Conservation (phyloP, 1,139 yeast species). For the Pichia inconspicua region DNA sequence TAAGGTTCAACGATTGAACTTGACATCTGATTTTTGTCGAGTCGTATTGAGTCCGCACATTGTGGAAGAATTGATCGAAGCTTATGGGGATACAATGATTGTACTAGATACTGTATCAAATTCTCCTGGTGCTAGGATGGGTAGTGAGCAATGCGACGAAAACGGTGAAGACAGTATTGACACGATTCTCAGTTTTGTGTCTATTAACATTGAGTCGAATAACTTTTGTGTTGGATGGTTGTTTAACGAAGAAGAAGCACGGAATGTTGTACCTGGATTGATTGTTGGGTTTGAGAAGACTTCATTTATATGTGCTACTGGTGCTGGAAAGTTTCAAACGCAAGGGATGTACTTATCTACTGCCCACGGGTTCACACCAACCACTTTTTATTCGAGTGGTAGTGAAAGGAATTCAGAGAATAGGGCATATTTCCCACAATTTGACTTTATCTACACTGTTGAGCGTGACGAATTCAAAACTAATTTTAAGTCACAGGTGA, state of each 20-base stretch:
- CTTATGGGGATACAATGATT: conserved; percentile 11
- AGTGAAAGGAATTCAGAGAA: conserved; percentile 38
- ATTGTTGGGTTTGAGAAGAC: conserved; percentile 68
- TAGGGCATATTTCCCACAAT: conserved; percentile 59
- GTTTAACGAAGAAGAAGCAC: conserved; percentile 33
- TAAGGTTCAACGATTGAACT: conserved; percentile 39
- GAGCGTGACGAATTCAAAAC: conserved; percentile 28
- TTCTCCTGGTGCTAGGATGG: too few species aligned
- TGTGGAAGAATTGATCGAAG: conserved; percentile 19
- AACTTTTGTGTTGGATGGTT: conserved; percentile 75
- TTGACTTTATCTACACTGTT: conserved; percentile 51
- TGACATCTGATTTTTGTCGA: conserved; percentile 52
- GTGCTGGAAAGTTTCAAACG: conserved; percentile 58
- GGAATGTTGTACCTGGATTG: conserved; percentile 48
- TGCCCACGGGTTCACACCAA: conserved; percentile 52
- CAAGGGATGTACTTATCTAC: conserved; percentile 58
- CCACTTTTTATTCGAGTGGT: conserved; percentile 41
- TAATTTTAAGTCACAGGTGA: conserved; percentile 38
- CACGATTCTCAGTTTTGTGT: conserved; percentile 30
- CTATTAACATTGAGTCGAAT: conserved; percentile 55
- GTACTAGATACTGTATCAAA: neutral
- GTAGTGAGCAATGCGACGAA: neutral
- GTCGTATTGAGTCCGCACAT: conserved; percentile 49
- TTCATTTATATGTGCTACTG: conserved; percentile 53
- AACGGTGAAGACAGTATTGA: conserved; percentile 10